phyloP scores from a whole-genome alignment of 176 grass and related monocot genomes.

The Tillandsia fasciculata region DNA sequence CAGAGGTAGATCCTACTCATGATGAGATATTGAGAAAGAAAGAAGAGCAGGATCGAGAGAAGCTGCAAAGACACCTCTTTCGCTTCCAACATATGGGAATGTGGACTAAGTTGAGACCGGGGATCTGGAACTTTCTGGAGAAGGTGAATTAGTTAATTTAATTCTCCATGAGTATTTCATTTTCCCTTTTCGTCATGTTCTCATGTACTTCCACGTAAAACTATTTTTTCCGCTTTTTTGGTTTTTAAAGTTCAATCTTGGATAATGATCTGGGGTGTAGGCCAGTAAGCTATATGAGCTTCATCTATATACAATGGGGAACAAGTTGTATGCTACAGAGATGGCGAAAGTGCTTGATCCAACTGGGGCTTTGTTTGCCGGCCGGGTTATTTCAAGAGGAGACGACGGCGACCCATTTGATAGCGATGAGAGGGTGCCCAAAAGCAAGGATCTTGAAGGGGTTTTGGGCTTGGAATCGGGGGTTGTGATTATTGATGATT shows the following conservation, averaged over 20 bases:
- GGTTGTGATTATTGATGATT: conserved; percentile 94
- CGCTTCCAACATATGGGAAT: conserved; percentile 84
- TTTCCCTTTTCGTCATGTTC: not conserved
- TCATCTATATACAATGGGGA: conserved; percentile 97
- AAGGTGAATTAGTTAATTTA: conserved; percentile 37
- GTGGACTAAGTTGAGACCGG: conserved; percentile 97
- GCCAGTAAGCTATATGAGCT: conserved; percentile 83
- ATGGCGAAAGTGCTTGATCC: conserved; percentile 98
- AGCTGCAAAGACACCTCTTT: conserved; percentile 69
- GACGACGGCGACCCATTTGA: conserved; percentile 64
- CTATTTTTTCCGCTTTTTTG: not conserved
- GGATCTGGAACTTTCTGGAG: conserved; percentile 96
- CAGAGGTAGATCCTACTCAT: conserved; percentile 68
- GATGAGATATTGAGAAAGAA: conserved; percentile 87
- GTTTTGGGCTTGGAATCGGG: conserved; percentile 94
- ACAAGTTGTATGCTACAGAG: conserved; percentile 92
- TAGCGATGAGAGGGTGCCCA: conserved; percentile 65
- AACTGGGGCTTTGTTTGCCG: conserved; percentile 64
- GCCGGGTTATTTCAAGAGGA: conserved; percentile 86
- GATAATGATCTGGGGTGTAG: conserved; percentile 29
- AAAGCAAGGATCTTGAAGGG: conserved; percentile 98
- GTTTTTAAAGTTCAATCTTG: not conserved
- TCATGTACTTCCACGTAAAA: not conserved
- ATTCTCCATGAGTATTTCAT: conserved; percentile 1
- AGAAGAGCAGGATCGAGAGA: conserved; percentile 76